Evolutionary conservation across 2,329 filamentous ascomycete species (phyloP).

Genomic region (Calycina herbarum): DNA sequence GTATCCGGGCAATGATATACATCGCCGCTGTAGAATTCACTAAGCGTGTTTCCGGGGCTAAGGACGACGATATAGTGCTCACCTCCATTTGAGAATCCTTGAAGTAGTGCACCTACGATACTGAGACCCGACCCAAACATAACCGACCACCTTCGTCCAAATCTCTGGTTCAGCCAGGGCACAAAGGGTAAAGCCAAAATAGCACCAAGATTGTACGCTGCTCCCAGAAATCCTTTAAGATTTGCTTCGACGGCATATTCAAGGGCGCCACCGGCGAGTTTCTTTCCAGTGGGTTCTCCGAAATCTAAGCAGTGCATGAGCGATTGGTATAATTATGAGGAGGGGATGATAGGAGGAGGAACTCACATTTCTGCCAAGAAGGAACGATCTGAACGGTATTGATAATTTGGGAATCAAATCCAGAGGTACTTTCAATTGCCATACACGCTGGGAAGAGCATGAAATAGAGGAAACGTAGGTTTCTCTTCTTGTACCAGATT

Average conservation of each 20-base stretch:
- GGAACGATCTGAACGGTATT: slow-evolving; percentile 44
- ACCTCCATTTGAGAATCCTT: slow-evolving; percentile 43
- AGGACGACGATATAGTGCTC: slow-evolving; percentile 6
- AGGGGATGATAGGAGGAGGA: background rate
- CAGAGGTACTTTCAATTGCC: slow-evolving; percentile 56
- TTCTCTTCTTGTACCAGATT: slow-evolving; percentile 43
- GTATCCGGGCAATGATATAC: slow-evolving; percentile 52
- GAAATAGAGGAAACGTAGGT: slow-evolving; percentile 42
- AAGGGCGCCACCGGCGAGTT: background rate
- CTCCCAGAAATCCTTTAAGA: slow-evolving; percentile 50
- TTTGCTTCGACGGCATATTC: slow-evolving; percentile 5
- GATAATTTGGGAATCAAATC: slow-evolving; percentile 53
- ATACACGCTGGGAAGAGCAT: slow-evolving; percentile 49
- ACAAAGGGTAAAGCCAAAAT: slow-evolving; percentile 55
- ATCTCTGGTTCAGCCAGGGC: slow-evolving; percentile 49
- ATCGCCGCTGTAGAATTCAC: slow-evolving; percentile 41
- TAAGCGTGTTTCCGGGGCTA: background rate
- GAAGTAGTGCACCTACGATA: slow-evolving; percentile 54
- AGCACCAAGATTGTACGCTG: slow-evolving; percentile 56
- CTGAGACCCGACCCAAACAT: slow-evolving; percentile 56
- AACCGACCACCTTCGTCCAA: slow-evolving; percentile 54
- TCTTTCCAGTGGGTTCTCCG: slow-evolving; percentile 7
- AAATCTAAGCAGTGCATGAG: slow-evolving; percentile 10
- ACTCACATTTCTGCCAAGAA: slow-evolving; percentile 37
- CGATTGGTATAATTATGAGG: too few relatives aligned